Base-by-base conservation (phyloP, 768 basidiomycete species). In the Cystofilobasidium macerans region DNA sequence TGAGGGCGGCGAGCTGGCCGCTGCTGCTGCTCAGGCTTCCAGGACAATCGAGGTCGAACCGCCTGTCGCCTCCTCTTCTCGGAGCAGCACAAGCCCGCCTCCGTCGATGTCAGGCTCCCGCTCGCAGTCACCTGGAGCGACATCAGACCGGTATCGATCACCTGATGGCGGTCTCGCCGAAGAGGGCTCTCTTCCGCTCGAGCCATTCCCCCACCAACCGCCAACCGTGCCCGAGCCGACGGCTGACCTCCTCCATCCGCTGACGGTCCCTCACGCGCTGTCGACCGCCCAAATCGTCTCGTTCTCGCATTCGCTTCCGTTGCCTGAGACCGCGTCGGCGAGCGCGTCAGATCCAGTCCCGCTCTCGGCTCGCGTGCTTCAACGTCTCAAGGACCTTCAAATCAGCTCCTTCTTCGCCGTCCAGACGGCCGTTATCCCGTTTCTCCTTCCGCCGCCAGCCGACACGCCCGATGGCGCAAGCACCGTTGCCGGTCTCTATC, bases 361-460 rank as follows among this genome's bases (percentile, higher is more conserved):
- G 20, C 26, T 48, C 51, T 53, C 35, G 18, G 22, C 51, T 18
- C 26, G 51, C 28, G 51, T 54, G 8, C 51, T 54, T 1, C 51
- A 54, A 42, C 48, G 65, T 2, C 58, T 67, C 30, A 40, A 54
- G 42, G 61, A 67, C 32, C 61, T 67, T 18, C 58, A 47, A 35
- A 13, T 40, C 58, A 26, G 30, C 33, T 28, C 51, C 45, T 40
- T 33, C 30, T 58, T 22, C 60, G 51, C 71, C 93, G 95, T 98
- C 1, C 95, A 99, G 80, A 90, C 89, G 0, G 82, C 81, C 22
- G 81, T 97, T 16, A 77, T 98, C 0, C 93, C 94, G 0, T 84
- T 90, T 72, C 79, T 98, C 0, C 81, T 93, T 18, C 79, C 81
- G 20, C 69, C 74, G 0, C 57, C 68, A 11, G 22, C 33, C 7